Evolutionary conservation across 202 grass and related monocot genomes (phyloP).

Genomic region (Alloteropsis angusta): DNA sequence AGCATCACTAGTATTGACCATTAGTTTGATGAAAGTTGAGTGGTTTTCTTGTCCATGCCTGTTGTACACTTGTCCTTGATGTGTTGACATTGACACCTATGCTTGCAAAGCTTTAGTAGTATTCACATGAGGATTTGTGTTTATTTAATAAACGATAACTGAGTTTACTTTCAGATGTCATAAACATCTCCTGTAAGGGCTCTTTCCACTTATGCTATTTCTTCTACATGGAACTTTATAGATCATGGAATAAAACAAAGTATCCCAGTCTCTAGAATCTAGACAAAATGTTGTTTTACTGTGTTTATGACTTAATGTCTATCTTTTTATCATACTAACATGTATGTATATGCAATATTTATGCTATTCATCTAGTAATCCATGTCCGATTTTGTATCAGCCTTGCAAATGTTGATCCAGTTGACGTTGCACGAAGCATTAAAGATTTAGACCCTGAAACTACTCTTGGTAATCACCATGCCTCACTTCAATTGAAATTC

Average conservation of each 20-base stretch:
- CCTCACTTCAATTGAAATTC: not conserved
- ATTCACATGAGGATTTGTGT: not conserved
- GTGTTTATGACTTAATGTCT: not conserved
- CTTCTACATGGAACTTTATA: not conserved
- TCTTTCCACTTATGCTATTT: not conserved
- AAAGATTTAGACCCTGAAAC: constrained; percentile 91
- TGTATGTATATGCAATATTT: not conserved
- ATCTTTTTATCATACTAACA: not conserved
- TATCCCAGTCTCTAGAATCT: not conserved
- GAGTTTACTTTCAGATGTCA: constrained; percentile 7
- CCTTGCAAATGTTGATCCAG: constrained; percentile 98
- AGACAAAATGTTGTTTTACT: not conserved
- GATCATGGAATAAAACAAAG: not conserved
- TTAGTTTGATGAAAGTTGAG: constrained; percentile 4
- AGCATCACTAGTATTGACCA: not conserved
- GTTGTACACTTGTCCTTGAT: not conserved
- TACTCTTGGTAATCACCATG: constrained; percentile 67
- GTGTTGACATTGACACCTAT: not conserved
- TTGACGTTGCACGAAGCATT: constrained; percentile 92
- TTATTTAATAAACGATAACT: constrained; percentile 29
- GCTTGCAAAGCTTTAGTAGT: not conserved
- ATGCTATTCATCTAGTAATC: constrained; percentile 10
- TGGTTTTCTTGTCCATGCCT: not conserved
- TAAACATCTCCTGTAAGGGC: not conserved
- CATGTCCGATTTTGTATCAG: constrained; percentile 35